Evolutionary conservation across 257 asterid species (phyloP), one percentile per base, ranked within the genome.

Genomic region (Scutellaria barbata): DNA sequence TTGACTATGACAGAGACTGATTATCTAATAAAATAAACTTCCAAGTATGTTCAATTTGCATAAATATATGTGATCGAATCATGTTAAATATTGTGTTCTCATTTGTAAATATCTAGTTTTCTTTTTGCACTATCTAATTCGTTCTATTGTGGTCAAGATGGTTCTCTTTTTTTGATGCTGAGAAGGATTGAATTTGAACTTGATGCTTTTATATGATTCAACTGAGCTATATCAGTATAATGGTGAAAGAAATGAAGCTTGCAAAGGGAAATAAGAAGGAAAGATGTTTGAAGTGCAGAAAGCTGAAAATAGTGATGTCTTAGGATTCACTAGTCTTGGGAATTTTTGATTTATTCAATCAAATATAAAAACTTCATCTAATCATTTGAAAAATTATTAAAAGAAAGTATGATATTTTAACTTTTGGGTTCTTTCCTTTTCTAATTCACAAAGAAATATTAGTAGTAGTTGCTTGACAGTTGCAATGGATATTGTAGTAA

Each of bases 401-500:
- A 22, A 10, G 11, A 3, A 55, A 5, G 5, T 7, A 9, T 48
- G 10, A 30, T 18, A 46, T 37, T 10, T 51, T 5, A 59, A 16
- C 61, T 39, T 58, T 10, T 1, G 48, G 41, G 42, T 16, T 42
- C 10, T 35, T 30, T 71, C 33, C 53, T 54, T 14, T 20, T 52
- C 39, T 22, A 53, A 14, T 53, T 30, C 39, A 37, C 53, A 22
- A 6, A 61, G 67, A 42, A 41, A 45, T 74, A 42, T 33, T 35
- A 54, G 25, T 37, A 6, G 30, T 6, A n/a, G 47, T 46, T 47
- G 47, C 54, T 39, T 9, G 48, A 48, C 48, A n/a, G 48, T 52
- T 46, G 22, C 40, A 18, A 56, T 35, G 52, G 9, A 11, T 63
- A 33, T 56, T 70, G 67, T 73, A 72, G 77, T 67, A 59, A 77